Percentiles rank a stretch among this genome's conserved stretches.
phyloP scores from a whole-genome alignment of 2,329 filamentous ascomycete species.

The Leptodontidium sp. region DNA sequence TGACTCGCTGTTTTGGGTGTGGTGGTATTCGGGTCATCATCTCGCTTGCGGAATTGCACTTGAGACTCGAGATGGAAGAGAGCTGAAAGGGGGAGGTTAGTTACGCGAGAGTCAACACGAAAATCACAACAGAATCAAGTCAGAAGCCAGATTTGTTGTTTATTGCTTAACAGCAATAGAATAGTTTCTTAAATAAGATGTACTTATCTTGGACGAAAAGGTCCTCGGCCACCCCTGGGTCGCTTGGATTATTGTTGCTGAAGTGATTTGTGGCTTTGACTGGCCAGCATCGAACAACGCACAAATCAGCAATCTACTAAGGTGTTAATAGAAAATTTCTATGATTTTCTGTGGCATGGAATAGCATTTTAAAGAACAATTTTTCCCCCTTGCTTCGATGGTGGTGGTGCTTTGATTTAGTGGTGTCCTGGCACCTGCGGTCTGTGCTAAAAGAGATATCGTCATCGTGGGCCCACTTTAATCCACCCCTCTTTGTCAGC shows the following conservation, averaged over 20 bases:
- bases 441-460: background rate
- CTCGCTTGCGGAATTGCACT: background rate
- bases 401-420: background rate
- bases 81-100: background rate
- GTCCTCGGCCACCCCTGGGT: no score
- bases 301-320: no score
- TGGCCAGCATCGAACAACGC: no score
- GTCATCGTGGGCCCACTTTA: constrained; percentile 4
- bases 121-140: no score
- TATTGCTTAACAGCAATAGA: no score
- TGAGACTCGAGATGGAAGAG: background rate
- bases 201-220: no score
- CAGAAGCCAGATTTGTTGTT: no score
- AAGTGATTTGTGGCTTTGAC: no score
- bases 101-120: background rate
- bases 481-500: background rate
- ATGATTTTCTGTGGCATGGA: background rate
- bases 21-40: background rate
- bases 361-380: background rate
- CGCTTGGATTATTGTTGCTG: no score
- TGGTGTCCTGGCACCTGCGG: background rate
- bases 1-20: background rate
- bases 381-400: background rate
- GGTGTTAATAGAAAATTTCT: background rate
- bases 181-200: no score